Base-by-base conservation (phyloP, 140 eudicot genomes). In the Cichorium intybus region DNA sequence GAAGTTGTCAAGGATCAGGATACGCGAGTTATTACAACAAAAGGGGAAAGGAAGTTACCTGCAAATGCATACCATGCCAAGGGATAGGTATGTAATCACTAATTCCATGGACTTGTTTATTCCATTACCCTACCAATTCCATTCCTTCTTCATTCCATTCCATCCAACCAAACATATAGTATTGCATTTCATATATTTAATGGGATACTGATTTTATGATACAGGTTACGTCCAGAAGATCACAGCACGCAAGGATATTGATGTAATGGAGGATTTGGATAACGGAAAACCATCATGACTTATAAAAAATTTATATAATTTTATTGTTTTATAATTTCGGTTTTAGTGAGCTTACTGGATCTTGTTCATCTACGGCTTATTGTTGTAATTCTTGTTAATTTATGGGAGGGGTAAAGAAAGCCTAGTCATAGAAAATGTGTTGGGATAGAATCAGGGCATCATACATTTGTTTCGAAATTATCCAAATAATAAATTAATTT, bases 1-100 rank as follows among this genome's bases (percentile, higher is more conserved):
- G 96, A 60, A 88, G 99, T 77, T 93, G 99, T 73, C 99, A 93
- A 80, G 99, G 99, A 47, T 65, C 97, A 0, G 99, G 99, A 23
- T 73, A 71, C 18, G 90, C 74, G 21, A 84, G 89, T 78, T 93
- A 83, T 71, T 83, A 85, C 68, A 88, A 76, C 62, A 93, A 84
- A 74, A 83, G 84, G 80, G 99, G 99, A 43, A 93, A 83, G 57
- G 92, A 83, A 75, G 68, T 68, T 49, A 43, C 78, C 49, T 88
- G 96, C 85, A 93, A 93, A 51, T 93, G 99, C 83, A 85, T 93
- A 62, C 99, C 99, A 15, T 93, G 99, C 73, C 90, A 71, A 51
- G 98, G 98, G 29, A 83, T 91, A 53, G 98, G 98, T 91, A 87
- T 27, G 20, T 43, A 43, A 11, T 39, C 46, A 27, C 31, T 2